Evolutionary conservation across 495 filamentous ascomycete species (phyloP), one percentile per base, ranked within the genome.

Genomic region (Clavariopsis aquatica): DNA sequence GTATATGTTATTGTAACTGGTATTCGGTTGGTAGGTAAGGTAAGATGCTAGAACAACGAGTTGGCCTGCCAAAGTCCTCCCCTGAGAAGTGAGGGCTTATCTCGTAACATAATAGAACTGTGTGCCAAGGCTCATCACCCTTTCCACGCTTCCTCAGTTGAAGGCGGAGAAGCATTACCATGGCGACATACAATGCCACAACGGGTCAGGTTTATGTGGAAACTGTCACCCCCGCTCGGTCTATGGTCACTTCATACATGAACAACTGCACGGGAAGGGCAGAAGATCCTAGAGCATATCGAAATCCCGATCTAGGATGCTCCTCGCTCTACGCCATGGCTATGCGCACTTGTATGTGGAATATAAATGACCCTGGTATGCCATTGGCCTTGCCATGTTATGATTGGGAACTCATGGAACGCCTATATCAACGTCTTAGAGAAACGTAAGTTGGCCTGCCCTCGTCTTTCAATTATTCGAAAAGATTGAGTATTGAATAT

Each of bases 121-220:
- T 17, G 13, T 43, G 15, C 38, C 2, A 10, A 43, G 38, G 2
- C 38, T 43, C 15, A 8, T 43, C 38, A 15, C 38, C 38, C n/a
- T 17, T 43, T 43, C 38, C n/a, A 3, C 15, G 12, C 15, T n/a
- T 43, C 38, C 38, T 43, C 13, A 10, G 12, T 2, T 17, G 3
- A 43, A 17, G 38, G 12, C 38, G n/a, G 13, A 43, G 38, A 6
- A 43, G 38, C 6, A 6, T 17, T 2, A 17, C 13, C 13, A 60
- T 60, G 57, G 57, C 51, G 23, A 38, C 3, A 24, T 51, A 38
- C 29, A 56, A 60, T 38, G 24, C 38, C 17, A 41, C 47, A 15
- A 65, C 43, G 1, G 54, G 63, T 15, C 63, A 65, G 24, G 49
- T 60, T 23, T 65, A 54, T 34, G 20, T 46, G 19, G 55, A 65